Conservation (phyloP, 805 yeast species). For the Yarrowia deformans region DNA sequence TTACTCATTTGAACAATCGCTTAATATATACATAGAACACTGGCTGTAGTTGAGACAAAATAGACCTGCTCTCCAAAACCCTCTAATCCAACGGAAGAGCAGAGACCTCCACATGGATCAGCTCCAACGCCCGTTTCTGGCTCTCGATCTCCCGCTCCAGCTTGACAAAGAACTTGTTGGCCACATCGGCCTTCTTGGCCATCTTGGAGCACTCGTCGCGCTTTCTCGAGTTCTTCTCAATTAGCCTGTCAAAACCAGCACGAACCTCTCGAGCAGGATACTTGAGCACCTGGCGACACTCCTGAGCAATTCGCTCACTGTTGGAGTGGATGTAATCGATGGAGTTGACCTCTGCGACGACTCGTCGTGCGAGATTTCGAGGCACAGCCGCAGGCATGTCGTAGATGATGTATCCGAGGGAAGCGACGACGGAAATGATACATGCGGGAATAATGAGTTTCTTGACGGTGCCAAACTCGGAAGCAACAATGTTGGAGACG, state of each 20-base stretch:
- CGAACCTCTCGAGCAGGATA: conserved; percentile 85
- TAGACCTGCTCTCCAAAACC: background rate
- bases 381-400: conserved; percentile 93
- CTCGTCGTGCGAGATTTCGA: conserved; percentile 76
- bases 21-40: too few relatives aligned
- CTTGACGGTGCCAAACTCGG: conserved; percentile 44
- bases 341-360: conserved; percentile 65
- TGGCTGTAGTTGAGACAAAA: background rate
- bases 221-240: conserved; percentile 66
- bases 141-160: conserved; percentile 56
- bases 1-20: background rate
- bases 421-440: conserved; percentile 59
- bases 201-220: conserved; percentile 63
- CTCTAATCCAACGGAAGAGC: conserved; percentile 16
- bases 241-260: conserved; percentile 66
- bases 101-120: conserved; percentile 21
- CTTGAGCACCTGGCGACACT: conserved; percentile 79
- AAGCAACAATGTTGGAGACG: conserved; percentile 40
- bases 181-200: conserved; percentile 63
- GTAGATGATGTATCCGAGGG: conserved; percentile 67
- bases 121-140: conserved; percentile 50
- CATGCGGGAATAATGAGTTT: conserved; percentile 63
- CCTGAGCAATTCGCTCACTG: conserved; percentile 78
- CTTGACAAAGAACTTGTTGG: conserved; percentile 62
- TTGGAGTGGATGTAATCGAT: conserved; percentile 81